These are phyloP conservation scores for Myxozyma neotropica DNA, from an alignment of 805 yeast species.

Conservation along the genomic window DNA sequence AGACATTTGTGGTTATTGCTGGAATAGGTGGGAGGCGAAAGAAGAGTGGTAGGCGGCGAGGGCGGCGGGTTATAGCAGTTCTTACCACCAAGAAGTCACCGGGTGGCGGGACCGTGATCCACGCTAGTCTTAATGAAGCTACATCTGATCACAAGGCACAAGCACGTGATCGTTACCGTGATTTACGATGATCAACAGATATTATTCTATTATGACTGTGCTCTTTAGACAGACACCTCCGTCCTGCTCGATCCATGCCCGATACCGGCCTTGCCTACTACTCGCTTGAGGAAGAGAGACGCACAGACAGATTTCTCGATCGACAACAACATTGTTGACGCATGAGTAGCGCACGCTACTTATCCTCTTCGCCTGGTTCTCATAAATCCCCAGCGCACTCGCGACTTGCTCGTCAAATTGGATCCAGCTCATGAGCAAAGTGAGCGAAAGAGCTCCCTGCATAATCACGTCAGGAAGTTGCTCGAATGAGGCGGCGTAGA, in stretches of 20 bases:
- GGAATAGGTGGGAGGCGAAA: not conserved
- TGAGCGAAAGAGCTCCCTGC: constrained; percentile 81
- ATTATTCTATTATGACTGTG: not conserved
- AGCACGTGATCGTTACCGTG: no score
- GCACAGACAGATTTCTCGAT: constrained; percentile 7
- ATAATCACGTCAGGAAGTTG: constrained; percentile 62
- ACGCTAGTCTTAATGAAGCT: no score
- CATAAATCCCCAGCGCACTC: not conserved
- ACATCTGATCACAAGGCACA: no score
- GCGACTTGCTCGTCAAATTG: constrained; percentile 19
- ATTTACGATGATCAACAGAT: no score
- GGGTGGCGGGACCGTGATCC: constrained; percentile 9
- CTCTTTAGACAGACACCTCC: constrained; percentile 21
- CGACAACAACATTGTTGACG: constrained; percentile 15
- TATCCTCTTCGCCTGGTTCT: not conserved
- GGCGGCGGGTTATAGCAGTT: not conserved
- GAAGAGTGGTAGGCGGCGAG: not conserved
- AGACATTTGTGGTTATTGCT: constrained; percentile 7
- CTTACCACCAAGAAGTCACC: no score
- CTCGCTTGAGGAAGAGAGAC: not conserved
- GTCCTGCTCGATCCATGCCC: constrained; percentile 29
- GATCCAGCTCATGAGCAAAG: constrained; percentile 60
- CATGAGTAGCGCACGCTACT: constrained; percentile 23
- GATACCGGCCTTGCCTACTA: not conserved
- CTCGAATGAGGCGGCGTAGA: constrained; percentile 58